These are phyloP conservation scores for Closterium sp. DNA, from an alignment of 139 green algal genomes.

Conservation along the genomic window DNA sequence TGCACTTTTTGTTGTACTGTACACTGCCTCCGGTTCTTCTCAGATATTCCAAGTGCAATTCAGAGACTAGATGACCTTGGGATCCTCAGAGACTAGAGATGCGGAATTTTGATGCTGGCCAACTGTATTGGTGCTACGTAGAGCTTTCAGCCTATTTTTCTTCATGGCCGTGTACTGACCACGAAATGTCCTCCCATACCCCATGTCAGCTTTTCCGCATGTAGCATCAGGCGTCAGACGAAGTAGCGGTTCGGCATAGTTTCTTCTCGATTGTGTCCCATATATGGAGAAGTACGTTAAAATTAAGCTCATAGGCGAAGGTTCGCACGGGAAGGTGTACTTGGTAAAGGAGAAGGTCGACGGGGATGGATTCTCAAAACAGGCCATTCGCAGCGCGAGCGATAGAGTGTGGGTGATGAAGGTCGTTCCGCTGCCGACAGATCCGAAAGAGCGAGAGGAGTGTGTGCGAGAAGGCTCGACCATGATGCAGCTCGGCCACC, in stretches of 20 bases:
- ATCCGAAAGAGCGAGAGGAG: conserved; percentile 27
- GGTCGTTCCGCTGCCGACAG: conserved; percentile 27
- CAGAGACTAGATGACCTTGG: too few species aligned
- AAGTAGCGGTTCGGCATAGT: not conserved
- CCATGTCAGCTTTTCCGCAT: not conserved
- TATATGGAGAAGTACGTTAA: conserved; percentile 21
- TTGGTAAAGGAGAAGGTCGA: conserved; percentile 24
- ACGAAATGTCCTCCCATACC: not conserved
- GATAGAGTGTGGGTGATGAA: conserved; percentile 38
- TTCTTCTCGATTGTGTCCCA: not conserved
- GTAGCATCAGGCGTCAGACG: not conserved
- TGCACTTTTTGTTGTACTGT: too few species aligned
- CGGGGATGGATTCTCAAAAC: not conserved
- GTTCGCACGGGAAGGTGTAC: conserved; percentile 45
- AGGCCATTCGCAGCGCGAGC: not conserved
- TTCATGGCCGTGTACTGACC: too few species aligned
- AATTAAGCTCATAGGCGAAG: conserved; percentile 36
- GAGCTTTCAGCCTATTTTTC: too few species aligned
- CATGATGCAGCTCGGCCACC: conserved; percentile 35
- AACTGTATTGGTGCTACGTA: not conserved
- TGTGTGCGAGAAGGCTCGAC: conserved; percentile 37
- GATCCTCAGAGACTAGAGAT: not conserved
- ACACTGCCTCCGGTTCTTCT: not conserved
- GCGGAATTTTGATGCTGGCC: not conserved
- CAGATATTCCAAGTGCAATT: too few species aligned